Evolutionary conservation across 768 basidiomycete species (phyloP), one percentile per base, ranked within the genome.

Genomic region (Tylopilus sp.): DNA sequence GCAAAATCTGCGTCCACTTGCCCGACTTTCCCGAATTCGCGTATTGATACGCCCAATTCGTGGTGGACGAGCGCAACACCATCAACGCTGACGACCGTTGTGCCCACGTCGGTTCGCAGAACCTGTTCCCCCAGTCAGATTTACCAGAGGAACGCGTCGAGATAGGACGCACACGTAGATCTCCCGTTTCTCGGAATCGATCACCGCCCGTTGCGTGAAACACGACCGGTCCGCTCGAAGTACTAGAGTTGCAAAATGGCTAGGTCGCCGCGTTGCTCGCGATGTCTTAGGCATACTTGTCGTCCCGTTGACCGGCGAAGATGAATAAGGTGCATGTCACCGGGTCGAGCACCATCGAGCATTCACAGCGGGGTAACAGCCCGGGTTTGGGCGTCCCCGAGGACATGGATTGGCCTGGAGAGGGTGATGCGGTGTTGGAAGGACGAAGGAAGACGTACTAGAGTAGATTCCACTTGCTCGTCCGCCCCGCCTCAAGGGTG

Each of bases 271-370:
- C 78, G 61, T 80, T 79, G 4, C 78, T 81, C 40, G 72, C 69
- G 56, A 86, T 78, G 52, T 89, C 80, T 68, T 83, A 88, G 2
- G 83, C 75, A 48, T 85, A 84, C 53, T 74, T 80, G 22, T 86
- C 80, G 25, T 84, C 82, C 17, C 80, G 76, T 65, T 87, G 84
- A 1, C 90, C 89, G 12, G 83, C 87, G 57, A 91, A 86, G 38
- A 92, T 84, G 65, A 81, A 86, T 16, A 91, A 74, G 0, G 76
- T 80, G 31, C 78, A 79, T 0, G 78, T 69, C 12, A 66, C 69
- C 6, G 84, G 73, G 49, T 91, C 89, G 19, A 90, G 74, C 5
- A 90, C 79, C 89, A 92, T 92, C 4, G 88, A 89, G 69, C 92
- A 89, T 0, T 88, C 87, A 53, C 76, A 87, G 19, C 87, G 84